phyloP scores from a whole-genome alignment of 2,329 filamentous ascomycete species.

The Colletotrichum sp. region DNA sequence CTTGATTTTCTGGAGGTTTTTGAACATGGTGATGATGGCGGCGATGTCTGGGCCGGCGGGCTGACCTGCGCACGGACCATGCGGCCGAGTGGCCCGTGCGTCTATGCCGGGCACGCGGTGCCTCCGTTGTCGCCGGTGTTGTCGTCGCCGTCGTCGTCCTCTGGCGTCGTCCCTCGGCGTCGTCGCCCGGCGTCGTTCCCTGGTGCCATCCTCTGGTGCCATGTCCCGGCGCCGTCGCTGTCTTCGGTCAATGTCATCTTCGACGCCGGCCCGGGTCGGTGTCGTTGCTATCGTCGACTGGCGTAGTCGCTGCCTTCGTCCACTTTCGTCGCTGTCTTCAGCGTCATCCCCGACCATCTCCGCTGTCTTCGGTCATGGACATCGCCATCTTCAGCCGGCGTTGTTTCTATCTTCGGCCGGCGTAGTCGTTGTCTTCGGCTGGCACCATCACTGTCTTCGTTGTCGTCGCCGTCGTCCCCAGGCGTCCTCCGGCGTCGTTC shows the following conservation, averaged over 20 bases:
- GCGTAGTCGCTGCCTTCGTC: not conserved
- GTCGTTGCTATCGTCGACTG: not conserved
- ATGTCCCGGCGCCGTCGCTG: not conserved
- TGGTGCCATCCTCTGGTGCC: too few species aligned
- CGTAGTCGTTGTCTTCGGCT: not conserved
- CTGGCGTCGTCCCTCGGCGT: not conserved
- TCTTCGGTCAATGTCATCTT: not conserved
- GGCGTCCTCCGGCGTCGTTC: not conserved
- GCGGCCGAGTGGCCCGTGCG: not conserved
- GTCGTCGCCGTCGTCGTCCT: not conserved
- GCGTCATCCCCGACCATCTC: accelerated
- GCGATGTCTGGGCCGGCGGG: not conserved
- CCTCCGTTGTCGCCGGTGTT: not conserved
- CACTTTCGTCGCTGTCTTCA: not conserved
- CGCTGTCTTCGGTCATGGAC: not conserved
- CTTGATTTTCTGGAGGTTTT: not conserved
- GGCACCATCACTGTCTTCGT: not conserved
- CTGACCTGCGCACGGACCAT: not conserved
- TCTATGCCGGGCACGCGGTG: accelerated
- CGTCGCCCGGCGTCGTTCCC: not conserved
- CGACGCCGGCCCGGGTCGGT: not conserved
- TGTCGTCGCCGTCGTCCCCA: not conserved
- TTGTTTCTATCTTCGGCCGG: not conserved
- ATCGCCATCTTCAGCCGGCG: not conserved
- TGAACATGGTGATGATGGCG: accelerated